Conservation (phyloP, 306 rosid species). For the Dicorynia guianensis region DNA sequence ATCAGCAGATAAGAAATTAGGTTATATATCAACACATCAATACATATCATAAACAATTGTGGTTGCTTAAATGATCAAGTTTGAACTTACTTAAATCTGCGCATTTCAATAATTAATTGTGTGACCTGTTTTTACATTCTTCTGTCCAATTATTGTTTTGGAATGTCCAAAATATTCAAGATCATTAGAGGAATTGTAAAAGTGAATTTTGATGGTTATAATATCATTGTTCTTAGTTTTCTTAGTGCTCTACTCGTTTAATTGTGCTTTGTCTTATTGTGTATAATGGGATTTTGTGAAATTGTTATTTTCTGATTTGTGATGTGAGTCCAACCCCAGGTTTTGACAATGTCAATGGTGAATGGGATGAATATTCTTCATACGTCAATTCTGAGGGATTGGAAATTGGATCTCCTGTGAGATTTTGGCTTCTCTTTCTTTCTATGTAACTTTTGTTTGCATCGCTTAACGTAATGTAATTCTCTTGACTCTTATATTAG, state of each 20-base stretch:
- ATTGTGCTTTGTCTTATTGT: background rate
- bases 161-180: too few relatives aligned
- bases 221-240: background rate
- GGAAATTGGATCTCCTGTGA: conserved; percentile 85
- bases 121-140: background rate
- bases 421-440: conserved; percentile 37
- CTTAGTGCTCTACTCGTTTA: background rate
- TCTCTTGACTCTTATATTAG: conserved; percentile 40
- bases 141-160: background rate
- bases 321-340: conserved; percentile 54
- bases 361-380: conserved; percentile 87
- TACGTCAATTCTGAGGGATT: conserved; percentile 76
- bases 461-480: conserved; percentile 27
- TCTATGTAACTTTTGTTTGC: conserved; percentile 16
- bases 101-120: background rate
- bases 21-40: too few relatives aligned
- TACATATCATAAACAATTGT: background rate
- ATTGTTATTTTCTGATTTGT: conserved; percentile 24
- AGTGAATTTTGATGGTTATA: conserved; percentile 1
- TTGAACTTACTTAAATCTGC: background rate
- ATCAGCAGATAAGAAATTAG: background rate
- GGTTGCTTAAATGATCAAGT: background rate
- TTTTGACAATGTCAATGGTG: conserved; percentile 68
- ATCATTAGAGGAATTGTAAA: background rate
- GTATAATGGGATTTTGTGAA: conserved; percentile 7